Evolutionary conservation across 2,329 filamentous ascomycete genomes (phyloP).

Genomic region (Leptographium procerum): DNA sequence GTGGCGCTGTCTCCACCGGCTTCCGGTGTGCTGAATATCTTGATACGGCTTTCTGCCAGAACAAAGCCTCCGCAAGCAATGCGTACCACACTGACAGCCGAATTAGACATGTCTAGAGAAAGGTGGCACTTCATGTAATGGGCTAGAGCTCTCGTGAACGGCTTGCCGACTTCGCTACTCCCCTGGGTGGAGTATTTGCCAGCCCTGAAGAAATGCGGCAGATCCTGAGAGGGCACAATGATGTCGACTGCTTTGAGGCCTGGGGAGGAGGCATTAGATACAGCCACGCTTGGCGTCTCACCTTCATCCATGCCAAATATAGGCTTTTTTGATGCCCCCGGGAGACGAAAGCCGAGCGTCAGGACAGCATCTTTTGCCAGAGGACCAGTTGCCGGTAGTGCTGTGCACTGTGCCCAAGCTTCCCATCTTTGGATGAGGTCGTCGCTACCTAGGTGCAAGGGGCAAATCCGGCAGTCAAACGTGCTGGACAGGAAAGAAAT

Average conservation of each 20-base stretch:
- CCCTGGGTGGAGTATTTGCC: constrained; percentile 20
- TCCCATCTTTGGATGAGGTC: constrained; percentile 40
- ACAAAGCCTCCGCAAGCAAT: constrained; percentile 46
- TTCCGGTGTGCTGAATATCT: constrained; percentile 24
- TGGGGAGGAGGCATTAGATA: constrained; percentile 9
- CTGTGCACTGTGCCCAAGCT: constrained; percentile 33
- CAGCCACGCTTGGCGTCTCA: background rate
- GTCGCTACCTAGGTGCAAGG: constrained; percentile 36
- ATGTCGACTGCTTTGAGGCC: constrained; percentile 38
- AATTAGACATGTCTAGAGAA: constrained; percentile 43
- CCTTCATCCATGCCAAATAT: background rate
- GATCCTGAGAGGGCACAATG: constrained; percentile 35
- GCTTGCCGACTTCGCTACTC: constrained; percentile 8
- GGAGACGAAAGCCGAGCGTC: constrained; percentile 35
- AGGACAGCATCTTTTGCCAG: constrained; percentile 36
- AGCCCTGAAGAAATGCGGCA: constrained; percentile 32
- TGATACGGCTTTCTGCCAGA: constrained; percentile 39
- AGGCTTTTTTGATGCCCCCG: background rate
- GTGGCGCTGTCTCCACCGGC: background rate
- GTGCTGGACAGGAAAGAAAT: constrained; percentile 39
- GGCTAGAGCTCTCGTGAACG: constrained; percentile 40
- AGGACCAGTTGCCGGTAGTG: constrained; percentile 21
- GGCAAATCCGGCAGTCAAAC: constrained; percentile 45
- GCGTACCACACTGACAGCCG: constrained; percentile 39
- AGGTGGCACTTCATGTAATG: constrained; percentile 40